A percentile compares a stretch with the other conserved stretches of the same genome.
Conservation (phyloP, 140 eudicot species). For the Erigeron philadelphicus region DNA sequence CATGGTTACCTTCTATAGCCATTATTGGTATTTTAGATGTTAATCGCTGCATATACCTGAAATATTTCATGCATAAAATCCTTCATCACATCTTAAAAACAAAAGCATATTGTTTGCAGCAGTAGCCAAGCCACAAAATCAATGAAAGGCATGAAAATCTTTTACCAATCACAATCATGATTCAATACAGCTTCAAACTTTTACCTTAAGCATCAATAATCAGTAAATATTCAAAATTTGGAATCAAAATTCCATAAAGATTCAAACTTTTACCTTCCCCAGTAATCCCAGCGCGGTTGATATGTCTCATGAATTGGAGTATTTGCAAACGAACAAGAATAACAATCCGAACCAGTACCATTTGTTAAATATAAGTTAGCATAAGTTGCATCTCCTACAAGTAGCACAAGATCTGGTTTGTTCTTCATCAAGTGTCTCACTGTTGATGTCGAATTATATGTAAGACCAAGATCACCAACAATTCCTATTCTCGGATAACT, state of each 20-base stretch:
- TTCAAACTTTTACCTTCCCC: conserved; percentile 75
- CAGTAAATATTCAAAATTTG: not conserved
- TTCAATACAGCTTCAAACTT: conserved; percentile 1
- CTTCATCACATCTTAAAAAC: not conserved
- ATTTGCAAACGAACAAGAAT: conserved; percentile 77
- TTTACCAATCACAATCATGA: not conserved
- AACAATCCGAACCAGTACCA: conserved; percentile 96
- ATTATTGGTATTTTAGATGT: conserved; percentile 80
- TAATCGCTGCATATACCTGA: conserved; percentile 75
- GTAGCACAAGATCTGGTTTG: conserved; percentile 70
- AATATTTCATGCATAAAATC: not conserved
- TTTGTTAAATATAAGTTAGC: conserved; percentile 84
- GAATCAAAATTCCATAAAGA: conserved; percentile 2
- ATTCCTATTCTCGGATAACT: conserved; percentile 73
- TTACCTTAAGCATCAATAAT: not conserved
- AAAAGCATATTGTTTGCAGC: not conserved
- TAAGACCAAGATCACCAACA: conserved; percentile 89
- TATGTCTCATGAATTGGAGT: conserved; percentile 94
- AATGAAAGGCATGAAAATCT: not conserved
- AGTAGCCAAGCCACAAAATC: not conserved
- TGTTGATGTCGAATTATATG: conserved; percentile 79
- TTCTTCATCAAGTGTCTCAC: conserved; percentile 59
- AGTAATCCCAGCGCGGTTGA: conserved; percentile 98
- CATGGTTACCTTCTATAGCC: conserved; percentile 95
- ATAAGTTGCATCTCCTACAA: conserved; percentile 91